Evolutionary conservation across 2,329 filamentous ascomycete species (phyloP).

Genomic region (Zarea fungicola): DNA sequence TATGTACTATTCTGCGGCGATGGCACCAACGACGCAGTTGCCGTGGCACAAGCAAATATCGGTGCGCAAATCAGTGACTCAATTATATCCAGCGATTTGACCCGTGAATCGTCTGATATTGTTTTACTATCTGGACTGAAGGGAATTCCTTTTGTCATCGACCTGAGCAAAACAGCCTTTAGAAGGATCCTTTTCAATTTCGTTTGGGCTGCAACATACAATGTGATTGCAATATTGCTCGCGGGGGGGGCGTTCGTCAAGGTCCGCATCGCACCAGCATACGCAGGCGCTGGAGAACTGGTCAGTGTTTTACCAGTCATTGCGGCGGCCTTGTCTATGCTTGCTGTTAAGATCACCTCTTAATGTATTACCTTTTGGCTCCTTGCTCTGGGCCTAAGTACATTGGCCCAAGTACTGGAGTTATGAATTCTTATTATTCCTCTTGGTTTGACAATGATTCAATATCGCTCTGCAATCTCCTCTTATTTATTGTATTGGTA

Average conservation of each 20-base stretch:
- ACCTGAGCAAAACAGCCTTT: conserved; percentile 34
- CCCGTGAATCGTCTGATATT: conserved; percentile 50
- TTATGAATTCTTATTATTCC: too few species aligned
- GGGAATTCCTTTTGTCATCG: conserved; percentile 47
- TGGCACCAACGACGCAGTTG: conserved; percentile 59
- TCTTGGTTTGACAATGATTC: too few species aligned
- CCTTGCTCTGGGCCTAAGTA: too few species aligned
- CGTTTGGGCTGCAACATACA: conserved; percentile 57
- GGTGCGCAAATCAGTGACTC: conserved; percentile 52
- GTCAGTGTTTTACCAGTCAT: conserved; percentile 62
- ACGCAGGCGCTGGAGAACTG: conserved; percentile 59
- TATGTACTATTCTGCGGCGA: conserved; percentile 56
- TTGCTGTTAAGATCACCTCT: conserved; percentile 19
- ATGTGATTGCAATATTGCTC: conserved; percentile 54
- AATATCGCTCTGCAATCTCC: too few species aligned
- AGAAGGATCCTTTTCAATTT: conserved; percentile 56
- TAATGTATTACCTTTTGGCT: too few species aligned
- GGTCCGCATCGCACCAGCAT: conserved; percentile 41
- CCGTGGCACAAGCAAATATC: conserved; percentile 55
- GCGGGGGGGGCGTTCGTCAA: conserved; percentile 54
- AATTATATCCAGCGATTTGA: conserved; percentile 42
- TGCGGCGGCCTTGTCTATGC: conserved; percentile 25
- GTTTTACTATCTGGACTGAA: conserved; percentile 49
- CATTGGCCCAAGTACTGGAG: too few species aligned
- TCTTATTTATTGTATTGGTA: too few species aligned